Percentiles rank a stretch among this genome's conserved stretches.
Evolutionary conservation across 2,329 filamentous ascomycete species (phyloP).

Genomic region (Neofusicoccum umdonicola): DNA sequence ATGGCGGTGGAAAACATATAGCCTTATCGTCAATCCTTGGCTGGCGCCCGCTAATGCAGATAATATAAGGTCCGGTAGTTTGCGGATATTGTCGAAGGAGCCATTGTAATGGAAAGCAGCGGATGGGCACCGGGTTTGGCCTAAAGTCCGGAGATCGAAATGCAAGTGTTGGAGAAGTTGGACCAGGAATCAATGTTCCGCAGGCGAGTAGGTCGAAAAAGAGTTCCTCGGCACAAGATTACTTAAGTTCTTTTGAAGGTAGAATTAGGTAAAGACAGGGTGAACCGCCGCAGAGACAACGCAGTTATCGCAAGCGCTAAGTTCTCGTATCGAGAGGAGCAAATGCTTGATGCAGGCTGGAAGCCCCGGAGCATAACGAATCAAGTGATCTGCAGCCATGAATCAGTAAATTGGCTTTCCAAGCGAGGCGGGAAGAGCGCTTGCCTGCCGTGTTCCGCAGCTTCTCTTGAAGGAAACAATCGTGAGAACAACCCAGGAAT

Average conservation of each 20-base stretch:
- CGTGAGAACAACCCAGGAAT: not conserved
- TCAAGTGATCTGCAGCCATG: not conserved
- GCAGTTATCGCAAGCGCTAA: not conserved
- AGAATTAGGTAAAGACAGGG: not conserved
- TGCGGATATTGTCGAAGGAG: not conserved
- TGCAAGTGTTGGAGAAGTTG: not conserved
- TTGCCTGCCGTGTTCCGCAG: not conserved
- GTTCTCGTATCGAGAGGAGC: not conserved
- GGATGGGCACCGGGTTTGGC: not conserved
- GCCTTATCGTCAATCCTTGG: not conserved
- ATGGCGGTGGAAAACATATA: not conserved
- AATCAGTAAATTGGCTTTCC: not conserved
- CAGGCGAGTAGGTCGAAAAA: too few relatives aligned
- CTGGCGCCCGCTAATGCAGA: not conserved
- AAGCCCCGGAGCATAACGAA: not conserved
- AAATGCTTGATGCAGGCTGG: not conserved
- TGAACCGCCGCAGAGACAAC: not conserved
- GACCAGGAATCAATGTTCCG: not conserved
- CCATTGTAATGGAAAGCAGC: not conserved
- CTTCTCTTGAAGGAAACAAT: not conserved
- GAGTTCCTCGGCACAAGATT: not conserved
- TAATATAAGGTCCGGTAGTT: not conserved
- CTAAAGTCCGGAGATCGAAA: not conserved
- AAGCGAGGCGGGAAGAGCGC: not conserved
- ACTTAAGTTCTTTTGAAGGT: not conserved